These are phyloP conservation scores for Dianthus caryophyllus DNA, from an alignment of 148 eudicot species.

Conservation along the genomic window DNA sequence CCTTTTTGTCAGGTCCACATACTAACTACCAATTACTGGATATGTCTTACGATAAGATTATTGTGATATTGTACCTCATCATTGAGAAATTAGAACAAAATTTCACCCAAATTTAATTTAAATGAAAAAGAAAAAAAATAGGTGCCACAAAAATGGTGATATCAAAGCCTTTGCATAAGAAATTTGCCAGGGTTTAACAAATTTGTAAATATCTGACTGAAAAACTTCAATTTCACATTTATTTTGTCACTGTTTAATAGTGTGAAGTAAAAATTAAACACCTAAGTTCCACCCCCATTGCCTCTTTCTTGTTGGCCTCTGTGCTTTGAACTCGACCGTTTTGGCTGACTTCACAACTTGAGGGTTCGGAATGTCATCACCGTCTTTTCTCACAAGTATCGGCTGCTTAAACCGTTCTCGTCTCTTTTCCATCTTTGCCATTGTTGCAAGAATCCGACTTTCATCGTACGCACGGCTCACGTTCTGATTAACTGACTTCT, in stretches of 20 bases:
- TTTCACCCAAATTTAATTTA: too few species aligned
- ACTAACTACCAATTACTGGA: too few species aligned
- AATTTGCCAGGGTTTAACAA: background rate
- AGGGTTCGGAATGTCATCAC: slow-evolving; percentile 16
- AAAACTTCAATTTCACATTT: background rate
- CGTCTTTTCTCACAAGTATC: slow-evolving; percentile 12
- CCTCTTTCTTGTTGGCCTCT: slow-evolving; percentile 28
- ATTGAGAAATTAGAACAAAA: too few species aligned
- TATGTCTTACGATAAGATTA: too few species aligned
- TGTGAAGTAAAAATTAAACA: slow-evolving; percentile 2
- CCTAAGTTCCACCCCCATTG: slow-evolving; percentile 27
- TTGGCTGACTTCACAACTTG: slow-evolving; percentile 7
- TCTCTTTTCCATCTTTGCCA: slow-evolving; percentile 33
- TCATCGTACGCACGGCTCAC: slow-evolving; percentile 18
- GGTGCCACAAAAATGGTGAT: background rate
- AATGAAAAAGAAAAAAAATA: too few species aligned
- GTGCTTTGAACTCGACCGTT: slow-evolving; percentile 15
- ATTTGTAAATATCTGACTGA: slow-evolving; percentile 14
- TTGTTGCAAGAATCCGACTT: slow-evolving; percentile 27
- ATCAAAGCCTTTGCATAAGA: background rate
- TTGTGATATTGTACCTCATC: too few species aligned
- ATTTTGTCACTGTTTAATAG: background rate
- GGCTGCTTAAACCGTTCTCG: slow-evolving; percentile 29
- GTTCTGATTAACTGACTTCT: slow-evolving; percentile 6
- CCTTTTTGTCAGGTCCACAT: too few species aligned